Base-by-base conservation (phyloP, 371 early-diverging fungal species). In the Chytridium lagenaria region DNA sequence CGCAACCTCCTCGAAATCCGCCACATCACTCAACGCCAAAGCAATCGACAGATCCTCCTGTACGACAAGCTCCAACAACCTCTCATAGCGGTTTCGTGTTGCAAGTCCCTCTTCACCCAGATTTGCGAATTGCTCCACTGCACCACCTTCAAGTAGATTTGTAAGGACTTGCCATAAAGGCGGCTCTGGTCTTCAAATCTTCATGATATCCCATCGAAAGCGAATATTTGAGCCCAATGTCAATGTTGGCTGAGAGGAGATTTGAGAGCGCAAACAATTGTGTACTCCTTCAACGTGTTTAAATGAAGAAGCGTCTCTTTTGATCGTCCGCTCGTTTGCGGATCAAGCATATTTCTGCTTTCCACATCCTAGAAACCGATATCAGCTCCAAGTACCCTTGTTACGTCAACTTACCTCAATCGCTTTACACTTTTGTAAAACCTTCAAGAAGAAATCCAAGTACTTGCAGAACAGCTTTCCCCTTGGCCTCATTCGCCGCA, bases 151-250 rank as follows among this genome's bases (percentile, higher is more conserved):
- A 37, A 97, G 80, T 59, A 96, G 91, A 72, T 95, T 93, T 28
- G 96, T 94, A 74, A 97, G 82, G 30, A 97, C 96, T 69, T 94
- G 92, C n/a, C 86, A 94, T 95, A 68, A 97, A 97, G 7, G 95
- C 91, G 0, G 94, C 91, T 26, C 96, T 87, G 52, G 92, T 94
- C 65, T 91, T 89, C 22, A 89, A 84, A 80, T 96, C 96, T 76
- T 95, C 95, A 73, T 96, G 93, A 72, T 97, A 97, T 28, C 94
- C 94, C 89, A 94, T 92, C 0, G 94, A 90, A 30, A 97, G 82
- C 39, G 95, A 94, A 78, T 92, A 93, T 76, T 93, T 92, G 67
- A 97, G 84, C 28, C 95, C 96, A 64, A 92, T 89, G 76, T 95
- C 96, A 44, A 96, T 90, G 81, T 97, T 97, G 10, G 94, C 92